Evolutionary conservation across 2,329 filamentous ascomycete species (phyloP).

Genomic region (Cladosporium sp.): DNA sequence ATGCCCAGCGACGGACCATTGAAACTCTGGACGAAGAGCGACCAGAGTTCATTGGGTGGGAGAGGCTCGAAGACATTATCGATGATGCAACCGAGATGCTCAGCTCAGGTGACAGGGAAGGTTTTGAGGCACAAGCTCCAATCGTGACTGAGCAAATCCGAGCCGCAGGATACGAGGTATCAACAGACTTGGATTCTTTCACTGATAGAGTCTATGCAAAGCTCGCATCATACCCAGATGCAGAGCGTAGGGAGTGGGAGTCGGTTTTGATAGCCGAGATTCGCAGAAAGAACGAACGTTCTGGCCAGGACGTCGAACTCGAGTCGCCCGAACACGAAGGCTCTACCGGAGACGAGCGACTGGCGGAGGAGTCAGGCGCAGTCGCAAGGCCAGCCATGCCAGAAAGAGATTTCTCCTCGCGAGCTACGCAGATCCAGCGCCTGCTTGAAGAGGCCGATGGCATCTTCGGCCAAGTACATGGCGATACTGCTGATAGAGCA

Average conservation of each 20-base stretch:
- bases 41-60: conserved; percentile 22
- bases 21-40: conserved; percentile 19
- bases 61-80: conserved; percentile 22
- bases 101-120: conserved; percentile 12
- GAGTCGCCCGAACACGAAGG: background rate
- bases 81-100: conserved; percentile 24
- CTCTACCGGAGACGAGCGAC: background rate
- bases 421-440: conserved; percentile 46
- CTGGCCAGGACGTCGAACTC: background rate
- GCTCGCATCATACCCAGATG: conserved; percentile 18
- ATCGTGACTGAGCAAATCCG: conserved; percentile 20
- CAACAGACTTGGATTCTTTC: conserved; percentile 16
- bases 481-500: background rate
- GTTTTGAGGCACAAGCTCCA: conserved; percentile 11
- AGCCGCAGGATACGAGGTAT: conserved; percentile 17
- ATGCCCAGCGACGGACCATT: conserved; percentile 9
- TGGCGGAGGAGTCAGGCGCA: background rate
- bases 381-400: conserved; percentile 34
- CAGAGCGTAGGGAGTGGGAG: conserved; percentile 25
- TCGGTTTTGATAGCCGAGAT: conserved; percentile 20
- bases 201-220: conserved; percentile 22
- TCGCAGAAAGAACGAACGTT: background rate
- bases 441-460: conserved; percentile 41
- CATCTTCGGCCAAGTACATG: conserved; percentile 6
- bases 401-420: conserved; percentile 40